Conservation (phyloP, 306 rosid genomes). For the Vicia sativa region DNA sequence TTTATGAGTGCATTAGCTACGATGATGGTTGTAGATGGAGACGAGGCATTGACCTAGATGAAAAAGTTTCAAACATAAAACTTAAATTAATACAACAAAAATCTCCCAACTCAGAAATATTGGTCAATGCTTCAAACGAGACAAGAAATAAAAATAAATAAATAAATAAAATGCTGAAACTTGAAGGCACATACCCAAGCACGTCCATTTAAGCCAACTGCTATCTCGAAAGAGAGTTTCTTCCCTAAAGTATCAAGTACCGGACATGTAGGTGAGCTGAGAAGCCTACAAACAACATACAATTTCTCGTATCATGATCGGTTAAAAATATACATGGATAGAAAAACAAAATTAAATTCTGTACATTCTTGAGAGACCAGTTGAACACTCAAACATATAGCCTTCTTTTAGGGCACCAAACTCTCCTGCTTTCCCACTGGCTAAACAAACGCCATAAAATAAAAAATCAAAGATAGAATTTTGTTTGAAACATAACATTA, state of each 20-base stretch:
- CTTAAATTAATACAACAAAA: conserved; percentile 29
- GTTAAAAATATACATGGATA: conserved; percentile 21
- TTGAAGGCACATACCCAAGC: conserved; percentile 68
- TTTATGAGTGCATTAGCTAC: conserved; percentile 73
- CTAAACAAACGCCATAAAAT: conserved; percentile 46
- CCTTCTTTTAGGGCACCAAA: conserved; percentile 85
- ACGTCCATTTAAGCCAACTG: conserved; percentile 86
- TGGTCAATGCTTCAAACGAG: conserved; percentile 23
- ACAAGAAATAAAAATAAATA: conserved; percentile 3
- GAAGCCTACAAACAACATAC: conserved; percentile 54
- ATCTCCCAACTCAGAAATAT: not conserved
- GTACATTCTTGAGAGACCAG: conserved; percentile 85
- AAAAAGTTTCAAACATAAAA: not conserved
- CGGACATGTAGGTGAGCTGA: conserved; percentile 79
- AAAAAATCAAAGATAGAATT: conserved; percentile 24
- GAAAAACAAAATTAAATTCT: conserved; percentile 20
- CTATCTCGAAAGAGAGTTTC: conserved; percentile 87
- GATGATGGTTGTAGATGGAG: conserved; percentile 64
- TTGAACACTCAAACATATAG: conserved; percentile 79
- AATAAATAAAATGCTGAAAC: conserved; percentile 4
- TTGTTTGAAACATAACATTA: conserved; percentile 1
- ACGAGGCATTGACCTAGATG: conserved; percentile 70
- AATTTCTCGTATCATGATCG: conserved; percentile 15
- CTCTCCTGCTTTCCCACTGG: conserved; percentile 79
- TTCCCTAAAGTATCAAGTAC: conserved; percentile 84